phyloP scores from a whole-genome alignment of 208 protist species.

The Lotmaria passim region DNA sequence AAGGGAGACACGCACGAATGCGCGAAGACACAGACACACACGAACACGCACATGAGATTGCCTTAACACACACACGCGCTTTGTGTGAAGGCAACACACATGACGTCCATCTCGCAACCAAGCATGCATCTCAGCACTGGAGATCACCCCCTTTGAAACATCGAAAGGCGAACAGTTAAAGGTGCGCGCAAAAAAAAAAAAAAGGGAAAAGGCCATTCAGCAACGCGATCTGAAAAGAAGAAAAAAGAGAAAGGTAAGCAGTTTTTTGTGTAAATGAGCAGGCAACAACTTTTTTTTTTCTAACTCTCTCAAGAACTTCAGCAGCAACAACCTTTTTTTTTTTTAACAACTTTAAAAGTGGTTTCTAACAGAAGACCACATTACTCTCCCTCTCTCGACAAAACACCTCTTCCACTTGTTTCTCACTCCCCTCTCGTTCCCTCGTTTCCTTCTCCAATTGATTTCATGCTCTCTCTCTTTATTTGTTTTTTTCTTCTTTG shows the following conservation, averaged over 20 bases:
- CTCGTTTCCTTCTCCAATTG: neutral
- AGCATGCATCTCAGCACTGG: too few relatives aligned
- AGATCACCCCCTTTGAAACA: too few relatives aligned
- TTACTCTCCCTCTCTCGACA: neutral
- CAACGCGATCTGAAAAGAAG: too few relatives aligned
- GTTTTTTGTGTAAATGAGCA: too few relatives aligned
- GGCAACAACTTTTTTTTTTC: too few relatives aligned
- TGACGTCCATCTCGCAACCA: too few relatives aligned
- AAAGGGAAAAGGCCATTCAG: neutral
- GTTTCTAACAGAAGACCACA: neutral
- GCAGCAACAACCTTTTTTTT: slow-evolving; percentile 9
- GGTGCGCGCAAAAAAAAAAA: neutral
- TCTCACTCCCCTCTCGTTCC: slow-evolving; percentile 10
- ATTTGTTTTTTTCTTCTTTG: neutral
- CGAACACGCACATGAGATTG: neutral
- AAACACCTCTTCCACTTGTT: slow-evolving; percentile 18
- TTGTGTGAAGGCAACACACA: neutral
- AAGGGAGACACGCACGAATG: slow-evolving; percentile 4
- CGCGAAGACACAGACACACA: slow-evolving; percentile 24
- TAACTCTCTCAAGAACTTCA: neutral
- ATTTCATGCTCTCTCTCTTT: neutral
- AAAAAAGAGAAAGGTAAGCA: too few relatives aligned
- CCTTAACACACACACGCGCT: too few relatives aligned
- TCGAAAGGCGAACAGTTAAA: neutral
- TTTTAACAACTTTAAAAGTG: slow-evolving; percentile 7